Evolutionary conservation across 164 flowering plant genomes (phyloP), one percentile per base, ranked within the genome.

Genomic region (Pachysandra terminalis): DNA sequence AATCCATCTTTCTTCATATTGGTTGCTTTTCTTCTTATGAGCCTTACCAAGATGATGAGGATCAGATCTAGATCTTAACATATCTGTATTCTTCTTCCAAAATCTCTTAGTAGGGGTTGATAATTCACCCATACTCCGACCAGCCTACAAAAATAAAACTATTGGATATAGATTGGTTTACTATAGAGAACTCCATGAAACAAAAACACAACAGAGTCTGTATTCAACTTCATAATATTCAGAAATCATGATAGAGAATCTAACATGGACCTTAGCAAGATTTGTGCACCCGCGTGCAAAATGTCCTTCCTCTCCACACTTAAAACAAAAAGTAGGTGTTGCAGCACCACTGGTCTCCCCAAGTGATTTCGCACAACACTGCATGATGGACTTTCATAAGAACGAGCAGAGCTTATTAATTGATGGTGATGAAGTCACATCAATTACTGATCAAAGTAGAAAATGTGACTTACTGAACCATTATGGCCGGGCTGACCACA

Each of bases 401-500:
- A 27, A 56, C n/a, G 24, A 16, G 24, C 23, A 32, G 0, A 16
- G 19, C 35, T 21, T 7, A 24, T 26, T n/a, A 15, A 35, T 59
- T 25, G 49, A n/a, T 14, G 32, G 19, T 21, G 21, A 24, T 56
- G 37, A 26, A 19, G 32, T 9, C 19, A 9, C 19, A 56, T 16
- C 5, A 0, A 40, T 41, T n/a, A 19, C 28, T 28, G 61, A 45
- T 28, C 15, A 45, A n/a, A 56, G 57, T 62, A 53, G 25, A 8
- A 40, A 67, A 41, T 16, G 51, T 52, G 21, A 73, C 95, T 85
- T 84, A 91, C 97, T 84, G 80, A 52, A 67, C 96, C 98, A 69
- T 82, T 79, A 77, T 91, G 98, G 19, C 97, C 98, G 59, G 77
- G 64, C 59, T 75, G 83, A 64, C 97, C 98, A 82, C 98, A 95